These are phyloP conservation scores for Colletotrichum lupini DNA, from an alignment of 2,329 filamentous ascomycete species.

Conservation along the genomic window DNA sequence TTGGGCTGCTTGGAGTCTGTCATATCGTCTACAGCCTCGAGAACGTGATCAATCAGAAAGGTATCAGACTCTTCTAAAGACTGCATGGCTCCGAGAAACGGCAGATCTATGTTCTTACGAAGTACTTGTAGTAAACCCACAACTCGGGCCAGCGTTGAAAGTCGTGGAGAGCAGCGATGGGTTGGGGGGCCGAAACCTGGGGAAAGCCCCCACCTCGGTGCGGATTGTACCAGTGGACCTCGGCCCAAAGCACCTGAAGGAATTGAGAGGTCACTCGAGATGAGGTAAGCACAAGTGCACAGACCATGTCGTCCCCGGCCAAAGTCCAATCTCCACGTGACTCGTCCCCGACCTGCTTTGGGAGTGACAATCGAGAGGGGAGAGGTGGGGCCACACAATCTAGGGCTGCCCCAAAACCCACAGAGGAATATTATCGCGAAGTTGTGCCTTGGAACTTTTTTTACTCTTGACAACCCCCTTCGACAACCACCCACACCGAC, in stretches of 20 bases:
- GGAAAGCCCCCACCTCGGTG: constrained; percentile 24
- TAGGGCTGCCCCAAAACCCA: constrained; percentile 55
- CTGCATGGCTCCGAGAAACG: constrained; percentile 16
- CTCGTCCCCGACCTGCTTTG: constrained; percentile 51
- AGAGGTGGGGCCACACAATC: constrained; percentile 35
- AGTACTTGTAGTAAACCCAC: constrained; percentile 9
- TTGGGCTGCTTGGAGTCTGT: constrained; percentile 66
- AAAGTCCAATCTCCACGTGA: constrained; percentile 43
- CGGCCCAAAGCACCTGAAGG: constrained; percentile 15
- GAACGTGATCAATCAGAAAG: constrained; percentile 43
- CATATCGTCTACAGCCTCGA: constrained; percentile 52
- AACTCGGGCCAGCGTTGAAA: constrained; percentile 10
- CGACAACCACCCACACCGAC: constrained; percentile 40
- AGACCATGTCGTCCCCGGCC: constrained; percentile 22
- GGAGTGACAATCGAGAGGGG: constrained; percentile 28
- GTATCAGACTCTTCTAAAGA: constrained; percentile 24
- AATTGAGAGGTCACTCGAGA: neutral
- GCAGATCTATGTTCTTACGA: neutral
- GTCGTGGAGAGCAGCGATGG: constrained; percentile 1
- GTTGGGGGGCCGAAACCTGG: constrained; percentile 21
- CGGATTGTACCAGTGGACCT: constrained; percentile 22
- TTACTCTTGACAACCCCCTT: constrained; percentile 42
- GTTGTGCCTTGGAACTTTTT: constrained; percentile 36
- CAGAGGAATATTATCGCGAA: constrained; percentile 47
- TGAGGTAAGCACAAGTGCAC: neutral